phyloP scores from a whole-genome alignment of 805 yeast genomes.

The Candida berthetii region DNA sequence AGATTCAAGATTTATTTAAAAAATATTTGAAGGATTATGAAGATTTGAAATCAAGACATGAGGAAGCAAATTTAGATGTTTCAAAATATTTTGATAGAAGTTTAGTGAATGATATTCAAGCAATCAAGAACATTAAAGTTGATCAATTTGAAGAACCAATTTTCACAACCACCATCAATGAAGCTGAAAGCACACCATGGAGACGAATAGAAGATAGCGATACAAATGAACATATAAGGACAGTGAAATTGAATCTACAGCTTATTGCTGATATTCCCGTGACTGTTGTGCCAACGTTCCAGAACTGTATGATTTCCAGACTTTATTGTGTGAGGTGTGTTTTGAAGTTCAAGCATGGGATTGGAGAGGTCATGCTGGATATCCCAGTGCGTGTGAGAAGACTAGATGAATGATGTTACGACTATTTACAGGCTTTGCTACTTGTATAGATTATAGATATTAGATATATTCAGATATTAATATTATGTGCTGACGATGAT shows the following conservation, averaged over 20 bases:
- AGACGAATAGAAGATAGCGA: slow-evolving; percentile 22
- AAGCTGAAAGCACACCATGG: slow-evolving; percentile 13
- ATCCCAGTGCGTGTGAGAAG: slow-evolving; percentile 31
- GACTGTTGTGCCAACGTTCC: slow-evolving; percentile 28
- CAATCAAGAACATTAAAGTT: slow-evolving; percentile 12
- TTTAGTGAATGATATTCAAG: slow-evolving; percentile 10
- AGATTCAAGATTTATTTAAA: slow-evolving; percentile 17
- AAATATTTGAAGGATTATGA: slow-evolving; percentile 5
- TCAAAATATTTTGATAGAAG: slow-evolving; percentile 7
- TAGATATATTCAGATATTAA: too few relatives aligned
- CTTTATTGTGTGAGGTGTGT: slow-evolving; percentile 44
- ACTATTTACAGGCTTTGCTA: too few relatives aligned
- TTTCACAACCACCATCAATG: slow-evolving; percentile 10
- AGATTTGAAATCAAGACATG: slow-evolving; percentile 12
- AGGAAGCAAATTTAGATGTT: slow-evolving; percentile 2
- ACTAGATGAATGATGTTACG: slow-evolving; percentile 10
- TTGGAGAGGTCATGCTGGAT: slow-evolving; percentile 22
- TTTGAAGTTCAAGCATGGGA: slow-evolving; percentile 28
- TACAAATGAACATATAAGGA: slow-evolving; percentile 8
- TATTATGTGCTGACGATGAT: too few relatives aligned
- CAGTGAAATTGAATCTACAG: not conserved
- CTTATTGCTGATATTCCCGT: not conserved
- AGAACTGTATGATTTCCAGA: slow-evolving; percentile 54
- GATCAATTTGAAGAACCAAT: slow-evolving; percentile 4
- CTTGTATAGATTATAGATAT: too few relatives aligned